Percentiles rank a stretch among this genome's conserved stretches.
Evolutionary conservation across 2,329 filamentous ascomycete species (phyloP).

Genomic region (Botryotinia convoluta): DNA sequence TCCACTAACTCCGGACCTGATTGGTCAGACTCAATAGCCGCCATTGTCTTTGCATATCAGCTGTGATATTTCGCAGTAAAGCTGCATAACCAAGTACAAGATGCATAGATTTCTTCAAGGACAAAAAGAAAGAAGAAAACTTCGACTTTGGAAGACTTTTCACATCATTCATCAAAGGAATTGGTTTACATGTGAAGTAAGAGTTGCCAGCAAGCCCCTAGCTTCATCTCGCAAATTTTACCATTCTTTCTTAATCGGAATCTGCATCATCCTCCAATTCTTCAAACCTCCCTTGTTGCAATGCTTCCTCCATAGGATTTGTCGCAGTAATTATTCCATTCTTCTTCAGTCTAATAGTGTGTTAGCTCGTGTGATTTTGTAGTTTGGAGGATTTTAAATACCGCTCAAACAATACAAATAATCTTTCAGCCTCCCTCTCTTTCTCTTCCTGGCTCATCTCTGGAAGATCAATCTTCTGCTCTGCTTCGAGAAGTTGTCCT

Average conservation of each 20-base stretch:
- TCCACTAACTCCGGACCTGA: not conserved
- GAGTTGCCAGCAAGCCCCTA: not conserved
- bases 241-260: constrained; percentile 27
- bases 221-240: not conserved
- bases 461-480: constrained; percentile 47
- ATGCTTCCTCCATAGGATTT: constrained; percentile 35
- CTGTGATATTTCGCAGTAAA: not conserved
- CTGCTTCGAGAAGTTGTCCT: constrained; percentile 35
- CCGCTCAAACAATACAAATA: constrained; percentile 39
- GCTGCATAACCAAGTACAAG: not conserved
- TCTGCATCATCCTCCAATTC: constrained; percentile 36
- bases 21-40: not conserved
- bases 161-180: not conserved
- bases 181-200: not conserved
- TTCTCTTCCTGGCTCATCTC: constrained; percentile 92
- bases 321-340: constrained; percentile 36
- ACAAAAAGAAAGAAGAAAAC: not conserved
- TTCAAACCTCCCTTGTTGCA: constrained; percentile 34
- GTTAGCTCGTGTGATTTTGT: constrained; percentile 19
- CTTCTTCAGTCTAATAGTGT: constrained; percentile 31
- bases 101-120: not conserved
- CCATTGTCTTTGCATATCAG: not conserved
- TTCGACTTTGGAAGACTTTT: not conserved
- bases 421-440: constrained; percentile 62
- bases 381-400: constrained; percentile 19